Evolutionary conservation across 2,329 filamentous ascomycete genomes (phyloP), one percentile per base, ranked within the genome.

Genomic region (Penicillium palitans): DNA sequence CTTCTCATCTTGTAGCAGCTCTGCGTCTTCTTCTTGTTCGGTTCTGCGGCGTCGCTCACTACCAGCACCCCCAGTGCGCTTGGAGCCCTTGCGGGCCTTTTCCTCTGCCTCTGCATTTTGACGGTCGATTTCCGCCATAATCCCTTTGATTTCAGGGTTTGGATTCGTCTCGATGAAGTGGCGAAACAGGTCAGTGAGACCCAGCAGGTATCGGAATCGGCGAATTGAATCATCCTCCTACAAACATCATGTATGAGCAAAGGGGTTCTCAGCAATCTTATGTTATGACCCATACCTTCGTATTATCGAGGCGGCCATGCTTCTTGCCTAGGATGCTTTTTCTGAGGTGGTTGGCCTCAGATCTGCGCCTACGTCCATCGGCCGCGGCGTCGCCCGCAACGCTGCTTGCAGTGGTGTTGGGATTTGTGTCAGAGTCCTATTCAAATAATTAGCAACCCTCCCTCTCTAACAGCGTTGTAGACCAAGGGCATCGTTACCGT

Each of bases 101-200:
- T 82, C 81, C 31, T 86, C 84, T 66, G 92, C 79, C 62, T 85
- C 90, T 13, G 84, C 87, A 73, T 98, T 96, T 73, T 96, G 93
- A 47, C 91, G 88, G 76, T 99, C 95, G 70, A 98, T 97, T 76
- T 97, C 91, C 51, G 85, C 84, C 84, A 98, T 95, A 67, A 97
- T 91, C 58, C 96, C 90, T 68, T 93, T 90, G 70, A 98, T 95
- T 68, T 90, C 91, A 17, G 95, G 93, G 71, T 99, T 93, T 6
- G 93, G 93, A 72, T 97, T 99, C 9, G 92, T 91, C 72, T 98
- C 93, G 78, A 99, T 99, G 76, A 99, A 99, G 78, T 99, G 95
- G 64, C 96, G 91, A 80, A 99, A 99, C 21, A 99, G 83, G 71
- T 99, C 95, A 17, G 95, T 99, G 52, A 99, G 82, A 27, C 96